Evolutionary conservation across 1,284 basidiomycete genomes (phyloP), one percentile per base, ranked within the genome.

Genomic region (Trichosporon asahii): DNA sequence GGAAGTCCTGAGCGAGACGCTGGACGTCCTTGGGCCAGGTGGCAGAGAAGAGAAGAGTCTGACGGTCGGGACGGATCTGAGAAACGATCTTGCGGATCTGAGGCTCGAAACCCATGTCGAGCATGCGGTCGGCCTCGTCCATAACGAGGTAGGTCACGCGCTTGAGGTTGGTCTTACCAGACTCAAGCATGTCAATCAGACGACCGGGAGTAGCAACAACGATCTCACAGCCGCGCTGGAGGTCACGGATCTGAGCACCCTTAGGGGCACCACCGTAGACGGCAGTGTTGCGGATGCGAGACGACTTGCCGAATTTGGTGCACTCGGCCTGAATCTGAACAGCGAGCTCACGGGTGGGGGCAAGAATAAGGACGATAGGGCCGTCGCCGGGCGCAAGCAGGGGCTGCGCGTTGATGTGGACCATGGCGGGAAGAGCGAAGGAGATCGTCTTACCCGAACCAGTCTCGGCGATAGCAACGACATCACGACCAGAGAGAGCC

Each of bases 1-100:
- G 86, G 88, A 98, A 99, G 84, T 98, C 97, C 90, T 89, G 90
- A 49, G 96, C 96, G 73, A 99, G 89, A 78, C 95, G 93, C 86
- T 99, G 96, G 3, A 99, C 97, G 79, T 99, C 96, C 85, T 98
- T 98, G 37, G 96, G 96, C 96, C 96, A 99, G 25, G 97, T 99
- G 27, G 96, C 96, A 69, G 95, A 98, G 87, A 99, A 99, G 89
- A 95, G 93, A 72, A 95, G 87, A 0, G 94, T 95, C 82, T 98
- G 95, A 80, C 94, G 90, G 85, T 98, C 95, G 53, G 95, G 95
- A 60, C 95, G 90, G 79, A 98, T 97, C 85, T 99, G 96, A 76
- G 90, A 88, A 76, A 99, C 91, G 78, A 98, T 98, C 87, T 99
- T 99, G 83, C 95, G 89, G 81, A 99, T 99, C 84, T 99, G 96